These are phyloP conservation scores for Zasmidium angulare DNA, from an alignment of 2,329 filamentous ascomycete species.

Conservation along the genomic window DNA sequence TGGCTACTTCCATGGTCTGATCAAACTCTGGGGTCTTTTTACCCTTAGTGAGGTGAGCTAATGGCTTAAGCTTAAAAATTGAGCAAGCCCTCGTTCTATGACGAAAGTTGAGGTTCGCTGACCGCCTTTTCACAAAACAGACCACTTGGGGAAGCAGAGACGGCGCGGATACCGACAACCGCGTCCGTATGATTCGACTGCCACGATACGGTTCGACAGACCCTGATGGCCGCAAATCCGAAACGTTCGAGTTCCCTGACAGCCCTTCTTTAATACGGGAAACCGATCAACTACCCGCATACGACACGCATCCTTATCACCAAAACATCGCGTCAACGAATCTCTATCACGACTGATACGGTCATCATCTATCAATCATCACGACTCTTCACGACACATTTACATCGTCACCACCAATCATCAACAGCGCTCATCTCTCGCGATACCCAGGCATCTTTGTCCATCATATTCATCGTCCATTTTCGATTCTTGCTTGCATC, in stretches of 20 bases:
- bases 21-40: slow-evolving; percentile 84
- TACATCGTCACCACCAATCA: background rate
- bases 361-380: slow-evolving; percentile 27
- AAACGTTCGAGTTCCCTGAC: slow-evolving; percentile 30
- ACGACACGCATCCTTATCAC: slow-evolving; percentile 28
- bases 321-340: slow-evolving; percentile 13
- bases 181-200: slow-evolving; percentile 61
- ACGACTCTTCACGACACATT: slow-evolving; percentile 15
- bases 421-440: slow-evolving; percentile 8
- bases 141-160: slow-evolving; percentile 95
- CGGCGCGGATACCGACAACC: slow-evolving; percentile 83
- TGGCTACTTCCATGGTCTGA: slow-evolving; percentile 87
- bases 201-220: slow-evolving; percentile 33
- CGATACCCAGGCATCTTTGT: slow-evolving; percentile 31
- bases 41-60: slow-evolving; percentile 68
- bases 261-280: slow-evolving; percentile 17
- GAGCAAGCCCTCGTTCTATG: background rate
- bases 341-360: slow-evolving; percentile 13
- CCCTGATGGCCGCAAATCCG: slow-evolving; percentile 33
- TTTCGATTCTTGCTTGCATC: slow-evolving; percentile 26
- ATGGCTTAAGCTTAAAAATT: slow-evolving; percentile 15
- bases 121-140: slow-evolving; percentile 49
- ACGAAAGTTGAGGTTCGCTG: slow-evolving; percentile 17
- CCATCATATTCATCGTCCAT: too few relatives aligned
- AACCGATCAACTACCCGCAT: slow-evolving; percentile 32